Percentiles rank a stretch among this genome's conserved stretches.
Evolutionary conservation across 2,329 filamentous ascomycete genomes (phyloP).

Genomic region (Pezicula rhizophila): DNA sequence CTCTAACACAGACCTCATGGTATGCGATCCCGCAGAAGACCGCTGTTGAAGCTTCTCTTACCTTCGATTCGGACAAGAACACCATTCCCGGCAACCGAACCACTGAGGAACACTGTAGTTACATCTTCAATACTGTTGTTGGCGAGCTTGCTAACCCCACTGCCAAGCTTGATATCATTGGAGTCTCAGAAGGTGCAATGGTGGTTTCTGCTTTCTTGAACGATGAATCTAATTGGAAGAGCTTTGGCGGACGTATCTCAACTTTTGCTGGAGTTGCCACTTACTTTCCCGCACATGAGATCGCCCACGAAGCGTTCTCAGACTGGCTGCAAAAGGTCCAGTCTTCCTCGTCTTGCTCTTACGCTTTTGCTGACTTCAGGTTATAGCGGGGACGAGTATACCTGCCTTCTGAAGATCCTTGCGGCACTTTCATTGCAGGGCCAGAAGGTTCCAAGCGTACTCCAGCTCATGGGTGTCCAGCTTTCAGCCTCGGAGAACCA

Average conservation of each 20-base stretch:
- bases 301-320: conserved; percentile 40
- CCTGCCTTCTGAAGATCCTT: conserved; percentile 42
- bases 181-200: conserved; percentile 60
- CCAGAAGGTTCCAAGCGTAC: conserved; percentile 32
- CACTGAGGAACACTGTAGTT: conserved; percentile 55
- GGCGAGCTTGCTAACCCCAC: conserved; percentile 37
- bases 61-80: conserved; percentile 51
- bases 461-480: conserved; percentile 52
- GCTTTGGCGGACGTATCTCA: conserved; percentile 37
- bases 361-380: neutral
- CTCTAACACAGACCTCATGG: conserved; percentile 55
- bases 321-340: conserved; percentile 46
- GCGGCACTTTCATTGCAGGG: conserved; percentile 48
- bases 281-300: conserved; percentile 31
- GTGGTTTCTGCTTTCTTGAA: conserved; percentile 53
- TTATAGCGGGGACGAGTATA: conserved; percentile 56
- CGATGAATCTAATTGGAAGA: conserved; percentile 42
- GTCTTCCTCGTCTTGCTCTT: conserved; percentile 5
- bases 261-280: conserved; percentile 46
- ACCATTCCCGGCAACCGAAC: conserved; percentile 53
- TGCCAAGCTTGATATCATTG: conserved; percentile 64
- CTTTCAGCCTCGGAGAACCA: conserved; percentile 61
- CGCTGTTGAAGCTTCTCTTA: conserved; percentile 50
- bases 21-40: conserved; percentile 54
- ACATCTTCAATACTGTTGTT: conserved; percentile 61